Conservation (phyloP, 208 protist species). For the Porcisia deanei region DNA sequence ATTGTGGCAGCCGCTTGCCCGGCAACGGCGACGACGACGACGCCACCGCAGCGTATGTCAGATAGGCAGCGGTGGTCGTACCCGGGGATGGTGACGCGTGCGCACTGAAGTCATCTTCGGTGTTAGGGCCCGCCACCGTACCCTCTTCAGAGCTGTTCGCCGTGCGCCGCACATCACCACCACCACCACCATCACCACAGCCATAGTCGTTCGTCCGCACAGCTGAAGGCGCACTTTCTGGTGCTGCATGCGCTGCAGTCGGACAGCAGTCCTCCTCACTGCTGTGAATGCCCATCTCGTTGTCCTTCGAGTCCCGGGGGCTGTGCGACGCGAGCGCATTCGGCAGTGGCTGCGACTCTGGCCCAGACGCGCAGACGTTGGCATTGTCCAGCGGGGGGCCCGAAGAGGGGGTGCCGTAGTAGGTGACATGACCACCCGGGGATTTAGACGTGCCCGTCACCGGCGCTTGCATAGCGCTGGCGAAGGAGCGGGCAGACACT, state of each 20-base stretch:
- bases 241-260: slow-evolving; percentile 2
- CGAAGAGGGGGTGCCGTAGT: slow-evolving; percentile 4
- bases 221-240: not conserved
- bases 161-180: not conserved
- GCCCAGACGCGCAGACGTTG: not conserved
- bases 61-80: not conserved
- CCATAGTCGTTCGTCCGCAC: not conserved
- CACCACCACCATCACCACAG: not conserved
- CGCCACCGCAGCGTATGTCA: slow-evolving; percentile 24
- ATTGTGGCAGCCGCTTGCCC: slow-evolving; percentile 29
- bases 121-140: not conserved
- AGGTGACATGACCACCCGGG: not conserved
- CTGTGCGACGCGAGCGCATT: not conserved
- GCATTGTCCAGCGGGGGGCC: slow-evolving; percentile 1
- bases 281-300: not conserved
- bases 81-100: not conserved
- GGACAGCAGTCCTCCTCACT: not conserved
- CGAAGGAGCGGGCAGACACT: not conserved
- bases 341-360: not conserved
- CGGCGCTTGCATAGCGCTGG: not conserved
- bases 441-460: not conserved
- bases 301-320: not conserved
- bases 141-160: not conserved
- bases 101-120: not conserved
- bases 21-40: slow-evolving; percentile 1